These are phyloP conservation scores for Entomortierella chlamydospora DNA, from an alignment of 192 early-diverging fungal genomes.

Conservation along the genomic window DNA sequence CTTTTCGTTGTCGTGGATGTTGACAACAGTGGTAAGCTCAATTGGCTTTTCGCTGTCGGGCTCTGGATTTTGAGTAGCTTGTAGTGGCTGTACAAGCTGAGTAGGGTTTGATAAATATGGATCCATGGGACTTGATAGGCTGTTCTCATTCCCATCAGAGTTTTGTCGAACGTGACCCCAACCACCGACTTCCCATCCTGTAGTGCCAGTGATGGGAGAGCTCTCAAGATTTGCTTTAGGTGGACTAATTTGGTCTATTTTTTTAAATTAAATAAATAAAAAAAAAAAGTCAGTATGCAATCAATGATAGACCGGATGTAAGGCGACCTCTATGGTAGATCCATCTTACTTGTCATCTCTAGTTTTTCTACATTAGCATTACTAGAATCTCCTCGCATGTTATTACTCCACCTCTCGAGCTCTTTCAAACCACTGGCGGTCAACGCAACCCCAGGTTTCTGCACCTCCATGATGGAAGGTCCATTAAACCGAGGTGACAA, in stretches of 20 bases:
- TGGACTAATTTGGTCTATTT: background rate
- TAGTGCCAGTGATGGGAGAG: constrained; percentile 13
- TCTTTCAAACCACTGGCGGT: no score
- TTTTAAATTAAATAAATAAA: background rate
- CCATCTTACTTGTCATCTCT: no score
- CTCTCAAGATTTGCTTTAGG: no score
- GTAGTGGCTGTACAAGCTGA: background rate
- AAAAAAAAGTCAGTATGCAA: background rate
- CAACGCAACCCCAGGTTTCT: no score
- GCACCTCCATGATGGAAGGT: no score
- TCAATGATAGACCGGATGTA: no score
- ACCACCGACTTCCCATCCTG: constrained; percentile 35
- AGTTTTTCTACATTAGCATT: no score
- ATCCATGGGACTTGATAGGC: constrained; percentile 15
- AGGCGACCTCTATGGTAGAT: no score
- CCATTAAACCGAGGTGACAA: no score
- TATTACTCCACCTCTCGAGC: no score
- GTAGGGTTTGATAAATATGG: background rate
- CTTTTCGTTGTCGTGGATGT: background rate
- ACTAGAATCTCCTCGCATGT: no score
- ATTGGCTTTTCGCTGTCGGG: background rate
- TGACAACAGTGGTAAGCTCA: background rate
- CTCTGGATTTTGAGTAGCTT: background rate
- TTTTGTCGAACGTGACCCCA: constrained; percentile 18
- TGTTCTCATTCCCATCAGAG: constrained; percentile 14